phyloP scores from a whole-genome alignment of 306 rosid species.

The Styphnolobium japonicum region DNA sequence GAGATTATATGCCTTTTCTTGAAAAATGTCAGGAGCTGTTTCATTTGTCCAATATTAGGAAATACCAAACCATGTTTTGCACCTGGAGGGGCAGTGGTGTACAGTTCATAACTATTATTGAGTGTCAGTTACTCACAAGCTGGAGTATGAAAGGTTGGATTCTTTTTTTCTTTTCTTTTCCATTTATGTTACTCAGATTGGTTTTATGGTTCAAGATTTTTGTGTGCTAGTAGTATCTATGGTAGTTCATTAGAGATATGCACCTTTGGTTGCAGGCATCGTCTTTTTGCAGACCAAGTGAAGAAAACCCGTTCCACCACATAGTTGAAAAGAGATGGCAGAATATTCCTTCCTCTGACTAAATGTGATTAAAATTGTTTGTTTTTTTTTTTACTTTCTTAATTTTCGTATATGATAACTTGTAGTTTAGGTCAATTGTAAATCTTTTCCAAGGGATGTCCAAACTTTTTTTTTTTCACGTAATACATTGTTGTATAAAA shows the following conservation, averaged over 20 bases:
- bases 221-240: neutral
- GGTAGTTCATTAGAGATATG: conserved; percentile 26
- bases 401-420: neutral
- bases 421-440: conserved; percentile 27
- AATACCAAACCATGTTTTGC: conserved; percentile 20
- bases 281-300: conserved; percentile 64
- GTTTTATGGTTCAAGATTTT: neutral
- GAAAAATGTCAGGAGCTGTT: conserved; percentile 64
- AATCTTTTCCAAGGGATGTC: neutral
- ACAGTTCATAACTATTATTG: conserved; percentile 84
- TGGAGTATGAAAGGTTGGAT: conserved; percentile 79
- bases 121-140: conserved; percentile 88
- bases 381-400: neutral
- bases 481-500: neutral
- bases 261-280: conserved; percentile 55
- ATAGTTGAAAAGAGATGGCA: conserved; percentile 80
- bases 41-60: conserved; percentile 3
- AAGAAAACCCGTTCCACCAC: conserved; percentile 84
- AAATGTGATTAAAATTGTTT: conserved; percentile 28
- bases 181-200: neutral
- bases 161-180: neutral
- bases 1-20: conserved; percentile 81
- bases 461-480: conserved; percentile 5
- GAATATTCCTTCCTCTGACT: conserved; percentile 55
- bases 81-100: conserved; percentile 69